Conservation (phyloP, 257 asterid species). For the Ajuga chamaepitys region DNA sequence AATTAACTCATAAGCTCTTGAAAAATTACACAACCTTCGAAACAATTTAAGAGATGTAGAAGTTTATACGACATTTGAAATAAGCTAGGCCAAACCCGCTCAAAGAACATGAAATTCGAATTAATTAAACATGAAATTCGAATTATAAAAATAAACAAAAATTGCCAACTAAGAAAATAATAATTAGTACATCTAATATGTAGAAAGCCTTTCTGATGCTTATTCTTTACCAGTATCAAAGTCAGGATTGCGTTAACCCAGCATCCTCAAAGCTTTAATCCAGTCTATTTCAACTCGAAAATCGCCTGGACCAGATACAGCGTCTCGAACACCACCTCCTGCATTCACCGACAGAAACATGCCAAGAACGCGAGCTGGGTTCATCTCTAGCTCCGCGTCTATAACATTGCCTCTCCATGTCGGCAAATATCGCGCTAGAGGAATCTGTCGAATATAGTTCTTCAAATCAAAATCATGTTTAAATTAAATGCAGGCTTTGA, state of each 20-base stretch:
- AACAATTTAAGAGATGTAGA: no score
- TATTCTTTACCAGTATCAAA: neutral
- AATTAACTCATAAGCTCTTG: no score
- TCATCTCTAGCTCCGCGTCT: constrained; percentile 84
- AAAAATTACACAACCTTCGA: no score
- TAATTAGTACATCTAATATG: neutral
- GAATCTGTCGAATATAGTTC: constrained; percentile 51
- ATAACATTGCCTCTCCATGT: constrained; percentile 96
- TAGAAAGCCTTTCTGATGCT: neutral
- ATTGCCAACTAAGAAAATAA: neutral
- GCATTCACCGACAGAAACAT: constrained; percentile 78
- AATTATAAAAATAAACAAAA: no score
- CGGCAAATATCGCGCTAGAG: constrained; percentile 75
- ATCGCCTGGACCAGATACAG: constrained; percentile 75
- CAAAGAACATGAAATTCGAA: no score
- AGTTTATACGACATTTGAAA: no score
- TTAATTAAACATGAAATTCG: no score
- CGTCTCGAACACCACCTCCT: constrained; percentile 74
- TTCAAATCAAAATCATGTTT: neutral
- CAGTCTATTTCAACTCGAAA: constrained; percentile 76
- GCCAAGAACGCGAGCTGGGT: constrained; percentile 76
- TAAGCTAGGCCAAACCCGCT: no score
- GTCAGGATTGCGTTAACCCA: constrained; percentile 14
- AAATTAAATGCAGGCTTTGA: neutral
- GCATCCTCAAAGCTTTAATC: constrained; percentile 78